Evolutionary conservation across 345 rosid species (phyloP).

Genomic region (Euphorbia pulcherrima): DNA sequence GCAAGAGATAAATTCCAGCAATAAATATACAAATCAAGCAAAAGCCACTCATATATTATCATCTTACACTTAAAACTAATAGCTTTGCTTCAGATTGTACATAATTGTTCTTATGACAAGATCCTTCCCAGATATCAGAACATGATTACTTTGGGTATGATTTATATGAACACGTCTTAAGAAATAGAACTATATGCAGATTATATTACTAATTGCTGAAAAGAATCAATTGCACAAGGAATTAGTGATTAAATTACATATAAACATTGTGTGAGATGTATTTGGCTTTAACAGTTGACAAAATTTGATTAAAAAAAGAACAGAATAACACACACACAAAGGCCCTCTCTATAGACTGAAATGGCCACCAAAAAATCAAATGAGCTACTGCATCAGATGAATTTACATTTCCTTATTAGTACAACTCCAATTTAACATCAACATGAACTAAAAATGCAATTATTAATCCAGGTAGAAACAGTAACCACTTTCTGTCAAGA

Average conservation of each 20-base stretch:
- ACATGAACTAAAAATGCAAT: background rate
- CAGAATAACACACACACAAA: constrained; percentile 1
- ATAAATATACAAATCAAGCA: constrained; percentile 10
- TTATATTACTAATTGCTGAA: background rate
- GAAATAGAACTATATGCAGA: background rate
- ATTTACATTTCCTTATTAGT: background rate
- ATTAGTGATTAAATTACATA: background rate
- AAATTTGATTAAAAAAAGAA: background rate
- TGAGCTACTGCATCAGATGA: background rate
- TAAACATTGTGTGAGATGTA: background rate
- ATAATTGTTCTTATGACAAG: background rate
- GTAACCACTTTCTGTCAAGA: background rate
- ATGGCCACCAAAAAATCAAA: background rate
- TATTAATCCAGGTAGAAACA: background rate
- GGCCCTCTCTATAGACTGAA: background rate
- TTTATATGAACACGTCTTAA: background rate
- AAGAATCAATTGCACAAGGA: background rate
- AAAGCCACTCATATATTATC: background rate
- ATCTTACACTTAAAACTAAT: background rate
- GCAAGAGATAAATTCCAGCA: constrained; percentile 15
- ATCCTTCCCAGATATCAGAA: background rate
- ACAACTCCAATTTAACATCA: background rate
- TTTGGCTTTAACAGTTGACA: background rate
- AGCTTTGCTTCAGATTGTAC: background rate
- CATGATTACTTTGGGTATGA: background rate